These are phyloP conservation scores for Penicillium canariense DNA, from an alignment of 495 filamentous ascomycete genomes.

Conservation along the genomic window DNA sequence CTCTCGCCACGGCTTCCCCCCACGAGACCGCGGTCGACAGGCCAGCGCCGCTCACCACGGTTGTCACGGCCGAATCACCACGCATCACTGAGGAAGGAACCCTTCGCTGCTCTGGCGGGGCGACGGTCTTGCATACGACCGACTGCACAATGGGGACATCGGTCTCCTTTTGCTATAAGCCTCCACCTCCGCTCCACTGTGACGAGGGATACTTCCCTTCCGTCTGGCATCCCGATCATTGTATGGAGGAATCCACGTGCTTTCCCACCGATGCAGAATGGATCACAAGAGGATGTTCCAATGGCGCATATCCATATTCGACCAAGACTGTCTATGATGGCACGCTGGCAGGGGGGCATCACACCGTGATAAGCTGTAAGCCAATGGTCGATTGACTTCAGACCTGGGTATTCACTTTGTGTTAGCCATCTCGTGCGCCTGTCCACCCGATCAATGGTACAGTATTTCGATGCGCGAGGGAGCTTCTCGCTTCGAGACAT, in stretches of 20 bases:
- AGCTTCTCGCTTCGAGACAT: conserved; percentile 13
- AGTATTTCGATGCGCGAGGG: conserved; percentile 17
- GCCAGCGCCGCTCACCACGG: neutral
- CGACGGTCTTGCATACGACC: conserved; percentile 26
- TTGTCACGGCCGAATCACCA: conserved; percentile 6
- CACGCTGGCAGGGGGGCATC: conserved; percentile 17
- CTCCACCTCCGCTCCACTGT: conserved; percentile 18
- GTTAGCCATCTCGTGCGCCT: conserved; percentile 25
- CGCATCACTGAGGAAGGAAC: conserved; percentile 15
- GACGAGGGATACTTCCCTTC: conserved; percentile 23
- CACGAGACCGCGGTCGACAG: conserved; percentile 2
- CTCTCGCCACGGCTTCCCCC: conserved; percentile 9
- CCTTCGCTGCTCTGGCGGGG: conserved; percentile 21
- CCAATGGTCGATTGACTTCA: neutral
- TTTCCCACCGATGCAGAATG: conserved; percentile 24
- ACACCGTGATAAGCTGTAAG: conserved; percentile 22
- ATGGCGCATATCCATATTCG: conserved; percentile 22
- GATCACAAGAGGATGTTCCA: conserved; percentile 29
- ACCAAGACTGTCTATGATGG: conserved; percentile 26
- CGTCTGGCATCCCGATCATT: conserved; percentile 32
- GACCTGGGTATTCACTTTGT: neutral
- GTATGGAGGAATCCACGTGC: conserved; percentile 25
- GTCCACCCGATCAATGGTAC: conserved; percentile 25
- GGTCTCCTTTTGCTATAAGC: conserved; percentile 22
- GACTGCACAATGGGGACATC: conserved; percentile 30